Evolutionary conservation across 768 basidiomycete species (phyloP).

Genomic region (Panaeolus cyanescens): DNA sequence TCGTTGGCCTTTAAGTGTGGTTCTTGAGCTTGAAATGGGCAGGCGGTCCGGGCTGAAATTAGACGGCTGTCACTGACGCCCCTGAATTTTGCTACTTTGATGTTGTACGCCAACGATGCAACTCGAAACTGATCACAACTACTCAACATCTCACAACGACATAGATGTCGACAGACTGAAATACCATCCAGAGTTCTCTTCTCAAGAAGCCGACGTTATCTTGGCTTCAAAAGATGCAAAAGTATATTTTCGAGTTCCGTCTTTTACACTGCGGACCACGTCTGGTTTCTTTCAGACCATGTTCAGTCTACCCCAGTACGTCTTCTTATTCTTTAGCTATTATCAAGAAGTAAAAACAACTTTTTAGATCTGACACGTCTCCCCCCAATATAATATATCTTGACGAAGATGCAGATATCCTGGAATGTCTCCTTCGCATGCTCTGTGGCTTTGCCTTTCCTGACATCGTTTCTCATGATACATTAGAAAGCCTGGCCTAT

Average conservation of each 20-base stretch:
- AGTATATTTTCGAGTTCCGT: slow-evolving; percentile 58
- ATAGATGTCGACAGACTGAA: slow-evolving; percentile 4
- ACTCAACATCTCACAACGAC: neutral
- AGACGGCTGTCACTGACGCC: neutral
- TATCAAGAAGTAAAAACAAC: too few relatives aligned
- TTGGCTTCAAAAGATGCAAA: slow-evolving; percentile 52
- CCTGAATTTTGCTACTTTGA: neutral
- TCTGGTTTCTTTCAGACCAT: slow-evolving; percentile 67
- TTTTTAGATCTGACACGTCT: slow-evolving; percentile 4
- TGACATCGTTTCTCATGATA: slow-evolving; percentile 49
- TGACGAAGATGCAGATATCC: slow-evolving; percentile 56
- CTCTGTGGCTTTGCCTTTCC: slow-evolving; percentile 59
- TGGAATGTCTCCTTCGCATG: slow-evolving; percentile 62
- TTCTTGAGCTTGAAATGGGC: neutral
- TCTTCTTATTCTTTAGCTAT: neutral
- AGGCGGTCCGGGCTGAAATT: neutral
- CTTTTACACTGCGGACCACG: slow-evolving; percentile 60
- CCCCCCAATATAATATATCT: slow-evolving; percentile 44
- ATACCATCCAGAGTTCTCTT: slow-evolving; percentile 51
- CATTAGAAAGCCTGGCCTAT: slow-evolving; percentile 57
- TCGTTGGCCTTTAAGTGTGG: neutral
- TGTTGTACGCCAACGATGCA: slow-evolving; percentile 14
- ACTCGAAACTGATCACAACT: slow-evolving; percentile 11
- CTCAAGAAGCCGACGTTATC: slow-evolving; percentile 53
- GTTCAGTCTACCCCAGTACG: slow-evolving; percentile 55